Evolutionary conservation across 2,329 filamentous ascomycete genomes (phyloP), one percentile per base, ranked within the genome.

Genomic region (Cordyceps javanica): DNA sequence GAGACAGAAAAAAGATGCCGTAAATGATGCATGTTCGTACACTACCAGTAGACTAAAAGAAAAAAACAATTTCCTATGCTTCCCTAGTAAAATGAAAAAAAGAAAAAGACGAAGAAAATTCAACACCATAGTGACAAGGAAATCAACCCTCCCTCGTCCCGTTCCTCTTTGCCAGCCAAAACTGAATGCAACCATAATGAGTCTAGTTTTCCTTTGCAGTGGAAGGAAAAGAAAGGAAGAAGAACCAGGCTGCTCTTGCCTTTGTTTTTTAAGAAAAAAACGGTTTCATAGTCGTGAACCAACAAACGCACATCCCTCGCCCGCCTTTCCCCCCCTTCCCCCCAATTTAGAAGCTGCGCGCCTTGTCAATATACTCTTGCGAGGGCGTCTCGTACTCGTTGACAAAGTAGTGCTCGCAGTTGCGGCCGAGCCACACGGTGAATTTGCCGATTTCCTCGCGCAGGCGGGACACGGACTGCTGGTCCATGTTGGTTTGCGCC

Each of bases 401-500:
- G 59, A 85, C 80, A 68, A 99, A 96, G 73, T 94, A 96, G 25
- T 82, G 82, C 58, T 83, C 79, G 14, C 87, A 85, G 66, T 93
- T 85, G 64, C 87, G 89, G 59, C 87, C 83, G 57, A 99, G 79
- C 91, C 92, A 99, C 55, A 84, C 80, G 11, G 88, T 90, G 72
- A 99, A 87, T 72, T 91, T 93, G 64, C 84, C 82, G 16, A 99
- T 81, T 70, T 99, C 94, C 66, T 97, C 91, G 13, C 91, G 87
- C 26, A 97, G 83, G 48, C 91, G 88, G 61, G 87, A 89, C 42
- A 96, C 90, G 2, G 91, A 92, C 70, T 96, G 91, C 55, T 88
- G 81, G 68, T 97, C 94, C 91, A 99, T 96, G 74, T 97, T 97
- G 54, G 94, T 99, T 71, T 99, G 94, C 4, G 92, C 92, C 61